These are phyloP conservation scores for Sclerotinia glacialis DNA, from an alignment of 2,329 filamentous ascomycete species.

Conservation along the genomic window DNA sequence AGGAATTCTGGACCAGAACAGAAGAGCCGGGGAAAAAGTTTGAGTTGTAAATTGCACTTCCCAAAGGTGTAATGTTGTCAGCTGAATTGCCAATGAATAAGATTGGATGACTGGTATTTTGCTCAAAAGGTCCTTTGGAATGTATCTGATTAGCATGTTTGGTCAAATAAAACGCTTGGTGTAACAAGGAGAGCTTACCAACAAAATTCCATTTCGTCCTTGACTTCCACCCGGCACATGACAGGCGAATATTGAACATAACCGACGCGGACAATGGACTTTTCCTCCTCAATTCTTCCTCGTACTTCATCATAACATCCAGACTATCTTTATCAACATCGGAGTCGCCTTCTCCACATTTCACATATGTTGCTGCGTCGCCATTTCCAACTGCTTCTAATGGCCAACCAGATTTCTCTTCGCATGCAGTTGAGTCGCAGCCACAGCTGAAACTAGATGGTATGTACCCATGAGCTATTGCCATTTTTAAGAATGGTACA, in stretches of 20 bases:
- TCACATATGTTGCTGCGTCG: constrained; percentile 40
- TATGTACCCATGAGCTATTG: constrained; percentile 28
- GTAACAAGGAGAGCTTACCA: neutral
- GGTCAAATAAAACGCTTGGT: neutral
- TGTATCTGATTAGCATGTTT: neutral
- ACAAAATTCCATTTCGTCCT: constrained; percentile 11
- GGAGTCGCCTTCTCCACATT: constrained; percentile 45
- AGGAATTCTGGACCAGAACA: neutral
- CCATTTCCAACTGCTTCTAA: constrained; percentile 30
- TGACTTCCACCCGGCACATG: constrained; percentile 27
- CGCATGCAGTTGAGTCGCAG: constrained; percentile 23
- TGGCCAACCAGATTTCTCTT: constrained; percentile 29
- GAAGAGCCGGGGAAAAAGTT: neutral
- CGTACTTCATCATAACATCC: constrained; percentile 37
- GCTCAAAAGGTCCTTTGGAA: constrained; percentile 33
- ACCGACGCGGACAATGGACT: neutral
- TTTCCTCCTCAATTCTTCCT: constrained; percentile 37
- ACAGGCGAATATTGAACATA: constrained; percentile 1
- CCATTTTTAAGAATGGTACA: constrained; percentile 39
- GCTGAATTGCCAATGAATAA: constrained; percentile 42
- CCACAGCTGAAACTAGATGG: constrained; percentile 35
- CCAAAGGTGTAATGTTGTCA: constrained; percentile 41
- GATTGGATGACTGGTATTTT: constrained; percentile 40
- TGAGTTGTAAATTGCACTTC: constrained; percentile 31
- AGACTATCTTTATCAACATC: constrained; percentile 41